Base-by-base conservation (phyloP, 1,284 basidiomycete species). In the Cryptococcus sp. region DNA sequence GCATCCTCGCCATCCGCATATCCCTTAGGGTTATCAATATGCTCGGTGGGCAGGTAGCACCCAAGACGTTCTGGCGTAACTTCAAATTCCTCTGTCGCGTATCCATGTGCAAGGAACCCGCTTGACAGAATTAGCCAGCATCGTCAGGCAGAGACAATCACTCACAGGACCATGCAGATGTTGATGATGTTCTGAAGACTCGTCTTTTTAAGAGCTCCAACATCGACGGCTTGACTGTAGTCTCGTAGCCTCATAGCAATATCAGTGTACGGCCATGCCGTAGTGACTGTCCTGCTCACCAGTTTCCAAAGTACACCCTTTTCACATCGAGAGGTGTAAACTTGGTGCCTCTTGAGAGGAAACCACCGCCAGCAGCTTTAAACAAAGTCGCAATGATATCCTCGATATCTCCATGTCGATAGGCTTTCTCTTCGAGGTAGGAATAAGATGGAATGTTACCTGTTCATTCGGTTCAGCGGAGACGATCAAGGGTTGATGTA, bases 1-100 rank as follows among this genome's bases (percentile, higher is more conserved):
- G 93, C 81, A 72, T 92, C 90, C 76, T 94, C 87, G 15, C 88
- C 86, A n/a, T 86, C 86, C 3, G 84, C 88, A 64, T 93, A 92
- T 11, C 86, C 90, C 73, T 75, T 76, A 4, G 88, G 88, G 66
- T 90, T 90, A 69, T 90, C 88, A 61, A 95, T 93, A 74, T 96
- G 92, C 74, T 94, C 90, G 0, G 82, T 84, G 1, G 90, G 89
- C 34, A 93, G 84, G 76, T 97, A 96, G 41, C 86, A 85, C 2
- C 89, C 91, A 4, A 96, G 83, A 31, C 92, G 82, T 57, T 95
- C 91, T 36, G 81, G 79, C 0, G 92, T 97, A 47, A 96, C 89
- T 75, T 96, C 90, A 64, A 96, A 96, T 74, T 93, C 90, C 50
- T 82, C 78, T 0, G 67, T 63, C 45, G 56, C 58, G 48, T 64